These are phyloP conservation scores for Arachis hypogaea DNA, from an alignment of 306 rosid species.

Conservation along the genomic window DNA sequence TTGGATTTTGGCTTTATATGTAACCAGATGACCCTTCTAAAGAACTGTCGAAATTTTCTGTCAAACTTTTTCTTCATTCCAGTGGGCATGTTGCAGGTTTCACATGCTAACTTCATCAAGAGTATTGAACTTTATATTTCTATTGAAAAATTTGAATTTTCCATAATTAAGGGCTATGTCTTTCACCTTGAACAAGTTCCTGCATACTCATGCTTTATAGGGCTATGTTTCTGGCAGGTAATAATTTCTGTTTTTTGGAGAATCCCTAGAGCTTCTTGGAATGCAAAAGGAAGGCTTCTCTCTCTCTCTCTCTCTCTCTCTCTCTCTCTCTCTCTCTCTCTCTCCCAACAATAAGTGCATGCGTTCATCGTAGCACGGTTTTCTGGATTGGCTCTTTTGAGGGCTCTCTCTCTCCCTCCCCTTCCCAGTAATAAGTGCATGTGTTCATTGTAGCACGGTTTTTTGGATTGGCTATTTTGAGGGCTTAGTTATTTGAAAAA, in stretches of 20 bases:
- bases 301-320: too few species aligned
- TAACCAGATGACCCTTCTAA: slow-evolving; percentile 49
- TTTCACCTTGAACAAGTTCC: slow-evolving; percentile 14
- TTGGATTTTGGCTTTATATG: slow-evolving; percentile 34
- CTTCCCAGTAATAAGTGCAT: too few species aligned
- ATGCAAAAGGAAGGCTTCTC: slow-evolving; percentile 72
- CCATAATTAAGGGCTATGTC: background rate
- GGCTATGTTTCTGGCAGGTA: slow-evolving; percentile 49
- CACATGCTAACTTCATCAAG: background rate
- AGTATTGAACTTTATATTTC: background rate
- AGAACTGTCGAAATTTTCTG: slow-evolving; percentile 57
- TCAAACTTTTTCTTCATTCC: slow-evolving; percentile 79
- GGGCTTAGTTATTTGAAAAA: slow-evolving; percentile 27
- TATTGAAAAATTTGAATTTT: background rate
- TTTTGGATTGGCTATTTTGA: too few species aligned
- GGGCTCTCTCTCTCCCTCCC: too few species aligned
- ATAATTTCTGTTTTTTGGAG: slow-evolving; percentile 63
- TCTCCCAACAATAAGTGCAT: background rate
- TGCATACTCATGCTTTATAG: slow-evolving; percentile 26
- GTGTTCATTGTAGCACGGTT: too few species aligned
- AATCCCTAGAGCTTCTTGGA: slow-evolving; percentile 80
- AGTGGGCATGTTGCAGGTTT: slow-evolving; percentile 82
- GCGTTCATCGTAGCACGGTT: background rate
- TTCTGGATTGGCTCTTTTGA: slow-evolving; percentile 22
- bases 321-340: too few species aligned